phyloP scores from a whole-genome alignment of 768 basidiomycete species.

The Tylopilus balloui region DNA sequence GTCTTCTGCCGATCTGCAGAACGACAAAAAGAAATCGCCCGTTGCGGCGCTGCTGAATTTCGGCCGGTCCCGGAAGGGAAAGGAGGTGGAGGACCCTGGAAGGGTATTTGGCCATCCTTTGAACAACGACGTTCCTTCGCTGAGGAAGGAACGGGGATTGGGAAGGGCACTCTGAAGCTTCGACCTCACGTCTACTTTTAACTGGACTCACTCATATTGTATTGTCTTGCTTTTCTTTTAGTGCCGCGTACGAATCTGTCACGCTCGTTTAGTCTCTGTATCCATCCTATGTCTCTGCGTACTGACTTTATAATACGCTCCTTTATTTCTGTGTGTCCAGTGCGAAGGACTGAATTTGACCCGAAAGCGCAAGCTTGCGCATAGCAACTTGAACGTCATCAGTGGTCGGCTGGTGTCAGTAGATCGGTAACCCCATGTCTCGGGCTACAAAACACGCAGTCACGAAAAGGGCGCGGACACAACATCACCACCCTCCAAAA shows the following conservation, averaged over 20 bases:
- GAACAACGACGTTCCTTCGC: constrained; percentile 4
- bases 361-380: too few species aligned
- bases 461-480: too few species aligned
- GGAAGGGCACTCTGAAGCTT: background rate
- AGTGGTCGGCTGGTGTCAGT: too few species aligned
- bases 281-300: too few species aligned
- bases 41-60: constrained; percentile 8
- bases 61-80: constrained; percentile 2
- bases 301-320: too few species aligned
- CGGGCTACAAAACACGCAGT: too few species aligned
- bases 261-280: background rate
- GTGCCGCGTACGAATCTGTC: background rate
- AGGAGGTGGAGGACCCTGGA: background rate
- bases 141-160: background rate
- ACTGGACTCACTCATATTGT: background rate
- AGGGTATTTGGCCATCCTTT: constrained; percentile 13
- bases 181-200: background rate
- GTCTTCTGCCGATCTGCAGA: too few species aligned
- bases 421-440: too few species aligned
- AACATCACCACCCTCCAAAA: too few species aligned
- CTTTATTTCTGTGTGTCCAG: too few species aligned
- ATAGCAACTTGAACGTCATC: too few species aligned
- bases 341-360: too few species aligned
- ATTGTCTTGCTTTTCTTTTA: background rate
- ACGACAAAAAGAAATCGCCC: constrained; percentile 4